phyloP scores from a whole-genome alignment of 371 early-diverging fungal species.

The Mucor circinelloides region DNA sequence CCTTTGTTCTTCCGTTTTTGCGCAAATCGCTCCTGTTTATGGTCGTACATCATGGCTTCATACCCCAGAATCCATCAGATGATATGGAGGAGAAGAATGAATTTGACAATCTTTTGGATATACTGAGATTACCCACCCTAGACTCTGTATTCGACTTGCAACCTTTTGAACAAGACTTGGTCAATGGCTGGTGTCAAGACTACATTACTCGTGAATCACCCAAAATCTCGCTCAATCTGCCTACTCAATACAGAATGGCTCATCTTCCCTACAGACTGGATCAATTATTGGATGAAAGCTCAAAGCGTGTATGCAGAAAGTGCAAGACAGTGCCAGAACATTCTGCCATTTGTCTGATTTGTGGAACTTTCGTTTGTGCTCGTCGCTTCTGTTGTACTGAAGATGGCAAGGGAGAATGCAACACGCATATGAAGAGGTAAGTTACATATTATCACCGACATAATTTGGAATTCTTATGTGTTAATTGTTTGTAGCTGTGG shows the following conservation, averaged over 20 bases:
- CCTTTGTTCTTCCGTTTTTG: slow-evolving; percentile 44
- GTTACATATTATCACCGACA: slow-evolving; percentile 5
- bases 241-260: slow-evolving; percentile 66
- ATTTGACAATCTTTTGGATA: slow-evolving; percentile 38
- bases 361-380: slow-evolving; percentile 91
- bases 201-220: slow-evolving; percentile 8
- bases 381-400: slow-evolving; percentile 91
- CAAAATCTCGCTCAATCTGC: slow-evolving; percentile 52
- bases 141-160: slow-evolving; percentile 28
- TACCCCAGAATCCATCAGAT: slow-evolving; percentile 34
- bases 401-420: slow-evolving; percentile 88
- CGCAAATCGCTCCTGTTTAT: slow-evolving; percentile 44
- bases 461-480: not conserved
- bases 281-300: slow-evolving; percentile 79
- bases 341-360: slow-evolving; percentile 91
- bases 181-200: slow-evolving; percentile 43
- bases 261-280: slow-evolving; percentile 84
- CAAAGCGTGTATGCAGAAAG: slow-evolving; percentile 73
- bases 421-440: slow-evolving; percentile 80
- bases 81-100: slow-evolving; percentile 25
- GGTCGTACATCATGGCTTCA: slow-evolving; percentile 46
- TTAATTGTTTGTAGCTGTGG: slow-evolving; percentile 69
- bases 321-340: slow-evolving; percentile 85
- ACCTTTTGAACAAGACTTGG: slow-evolving; percentile 23
- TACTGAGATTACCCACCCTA: slow-evolving; percentile 34